Evolutionary conservation across 2,329 filamentous ascomycete genomes (phyloP).

Genomic region (Xylariaceae sp.): DNA sequence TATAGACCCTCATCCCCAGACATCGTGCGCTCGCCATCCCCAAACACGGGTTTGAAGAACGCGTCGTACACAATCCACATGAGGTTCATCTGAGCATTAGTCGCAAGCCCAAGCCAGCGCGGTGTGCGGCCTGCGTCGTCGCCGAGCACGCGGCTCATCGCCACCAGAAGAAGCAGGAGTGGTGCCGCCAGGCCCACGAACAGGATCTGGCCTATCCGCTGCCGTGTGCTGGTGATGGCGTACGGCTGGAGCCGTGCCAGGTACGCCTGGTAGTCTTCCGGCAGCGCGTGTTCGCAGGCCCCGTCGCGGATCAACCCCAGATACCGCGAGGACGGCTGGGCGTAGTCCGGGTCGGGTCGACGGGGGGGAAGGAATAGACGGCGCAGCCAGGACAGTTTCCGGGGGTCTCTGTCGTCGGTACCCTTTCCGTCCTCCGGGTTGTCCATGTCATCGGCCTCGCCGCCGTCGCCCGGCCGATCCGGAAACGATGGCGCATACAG

Average conservation of each 20-base stretch:
- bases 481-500: slow-evolving; percentile 64
- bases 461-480: slow-evolving; percentile 24
- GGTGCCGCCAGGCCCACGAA: slow-evolving; percentile 60
- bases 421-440: too few relatives aligned
- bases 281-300: slow-evolving; percentile 74
- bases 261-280: slow-evolving; percentile 71
- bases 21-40: slow-evolving; percentile 73
- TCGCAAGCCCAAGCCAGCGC: slow-evolving; percentile 56
- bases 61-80: slow-evolving; percentile 64
- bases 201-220: slow-evolving; percentile 60
- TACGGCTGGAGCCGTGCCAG: slow-evolving; percentile 67
- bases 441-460: slow-evolving; percentile 16
- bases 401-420: slow-evolving; percentile 1
- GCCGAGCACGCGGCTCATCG: slow-evolving; percentile 47
- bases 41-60: slow-evolving; percentile 65
- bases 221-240: slow-evolving; percentile 60
- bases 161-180: slow-evolving; percentile 45
- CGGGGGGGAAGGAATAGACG: slow-evolving; percentile 44
- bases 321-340: slow-evolving; percentile 81
- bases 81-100: slow-evolving; percentile 41
- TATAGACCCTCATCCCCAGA: slow-evolving; percentile 16
- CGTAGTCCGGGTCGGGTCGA: slow-evolving; percentile 65
- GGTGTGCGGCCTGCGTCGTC: slow-evolving; percentile 63
- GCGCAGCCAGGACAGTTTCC: slow-evolving; percentile 42
- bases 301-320: slow-evolving; percentile 75